Evolutionary conservation across 805 yeast genomes (phyloP).

Genomic region (Saccharomycopsis guyanensis): DNA sequence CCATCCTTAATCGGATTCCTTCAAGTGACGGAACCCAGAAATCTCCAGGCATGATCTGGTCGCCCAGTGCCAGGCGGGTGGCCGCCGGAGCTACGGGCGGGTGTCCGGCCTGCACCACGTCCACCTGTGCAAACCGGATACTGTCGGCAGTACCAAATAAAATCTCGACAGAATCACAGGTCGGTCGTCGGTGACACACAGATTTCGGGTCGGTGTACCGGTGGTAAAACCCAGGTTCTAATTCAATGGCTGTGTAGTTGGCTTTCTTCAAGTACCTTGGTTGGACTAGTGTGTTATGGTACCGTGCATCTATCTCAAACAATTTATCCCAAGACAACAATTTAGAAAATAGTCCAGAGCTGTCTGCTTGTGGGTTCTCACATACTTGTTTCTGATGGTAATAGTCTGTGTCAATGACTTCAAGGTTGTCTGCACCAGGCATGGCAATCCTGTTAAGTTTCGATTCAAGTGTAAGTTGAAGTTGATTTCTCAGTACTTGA

Average conservation of each 20-base stretch:
- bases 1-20: constrained; percentile 40
- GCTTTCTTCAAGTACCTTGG: constrained; percentile 31
- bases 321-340: constrained; percentile 34
- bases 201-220: constrained; percentile 24
- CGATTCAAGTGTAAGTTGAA: constrained; percentile 2
- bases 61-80: constrained; percentile 12
- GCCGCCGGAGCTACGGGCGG: background rate
- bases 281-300: constrained; percentile 32
- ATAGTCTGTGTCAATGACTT: constrained; percentile 8
- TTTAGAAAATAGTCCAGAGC: constrained; percentile 29
- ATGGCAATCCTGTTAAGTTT: constrained; percentile 8
- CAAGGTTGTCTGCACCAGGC: constrained; percentile 17
- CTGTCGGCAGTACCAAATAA: constrained; percentile 22
- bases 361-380: background rate
- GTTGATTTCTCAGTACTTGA: constrained; percentile 5
- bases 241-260: constrained; percentile 25
- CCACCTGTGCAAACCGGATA: constrained; percentile 13
- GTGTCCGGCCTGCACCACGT: constrained; percentile 1
- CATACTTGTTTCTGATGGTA: background rate
- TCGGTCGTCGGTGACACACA: constrained; percentile 21
- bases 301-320: constrained; percentile 39
- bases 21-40: constrained; percentile 32
- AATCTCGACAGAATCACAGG: constrained; percentile 27
- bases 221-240: constrained; percentile 28
- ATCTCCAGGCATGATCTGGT: constrained; percentile 13